A percentile compares a stretch with the other conserved stretches of the same genome.
Conservation (phyloP, 352 stramenopile species). For the Globisporangium viniferum region DNA sequence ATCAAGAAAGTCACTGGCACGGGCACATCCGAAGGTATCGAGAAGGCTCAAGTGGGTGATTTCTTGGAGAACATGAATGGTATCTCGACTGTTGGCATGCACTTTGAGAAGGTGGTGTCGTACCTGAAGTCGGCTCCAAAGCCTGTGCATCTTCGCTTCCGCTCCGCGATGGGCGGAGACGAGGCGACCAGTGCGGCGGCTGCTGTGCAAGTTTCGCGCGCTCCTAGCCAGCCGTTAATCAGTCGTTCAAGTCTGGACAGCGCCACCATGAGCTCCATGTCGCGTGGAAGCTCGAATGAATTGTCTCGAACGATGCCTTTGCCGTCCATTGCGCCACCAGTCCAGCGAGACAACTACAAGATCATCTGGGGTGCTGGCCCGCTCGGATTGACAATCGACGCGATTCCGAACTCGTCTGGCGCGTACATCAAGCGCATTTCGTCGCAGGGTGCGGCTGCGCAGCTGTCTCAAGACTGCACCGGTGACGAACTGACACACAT, state of each 20-base stretch:
- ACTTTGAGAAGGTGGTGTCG: slow-evolving; percentile 79
- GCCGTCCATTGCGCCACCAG: slow-evolving; percentile 9
- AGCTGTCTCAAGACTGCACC: slow-evolving; percentile 77
- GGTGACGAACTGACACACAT: slow-evolving; percentile 82
- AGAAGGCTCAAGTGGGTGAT: slow-evolving; percentile 79
- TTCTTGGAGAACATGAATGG: slow-evolving; percentile 83
- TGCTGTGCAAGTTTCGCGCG: slow-evolving; percentile 21
- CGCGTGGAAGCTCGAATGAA: slow-evolving; percentile 8
- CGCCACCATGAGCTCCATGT: slow-evolving; percentile 2
- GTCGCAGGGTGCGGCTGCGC: slow-evolving; percentile 59
- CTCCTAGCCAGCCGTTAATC: slow-evolving; percentile 12
- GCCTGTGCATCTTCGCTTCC: slow-evolving; percentile 71
- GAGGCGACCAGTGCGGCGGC: slow-evolving; percentile 16
- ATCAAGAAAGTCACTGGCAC: slow-evolving; percentile 89
- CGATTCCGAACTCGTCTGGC: slow-evolving; percentile 44
- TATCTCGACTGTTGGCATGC: slow-evolving; percentile 57
- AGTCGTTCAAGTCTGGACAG: slow-evolving; percentile 13
- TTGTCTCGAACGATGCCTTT: slow-evolving; percentile 25
- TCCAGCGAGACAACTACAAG: slow-evolving; percentile 57
- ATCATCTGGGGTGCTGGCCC: slow-evolving; percentile 75
- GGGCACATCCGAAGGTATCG: slow-evolving; percentile 70
- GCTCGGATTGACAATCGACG: slow-evolving; percentile 80
- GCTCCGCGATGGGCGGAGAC: slow-evolving; percentile 39
- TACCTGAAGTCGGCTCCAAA: slow-evolving; percentile 82
- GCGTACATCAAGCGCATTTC: slow-evolving; percentile 86